Base-by-base conservation (phyloP, 148 eudicot species). In the Chenopodium quinoa region DNA sequence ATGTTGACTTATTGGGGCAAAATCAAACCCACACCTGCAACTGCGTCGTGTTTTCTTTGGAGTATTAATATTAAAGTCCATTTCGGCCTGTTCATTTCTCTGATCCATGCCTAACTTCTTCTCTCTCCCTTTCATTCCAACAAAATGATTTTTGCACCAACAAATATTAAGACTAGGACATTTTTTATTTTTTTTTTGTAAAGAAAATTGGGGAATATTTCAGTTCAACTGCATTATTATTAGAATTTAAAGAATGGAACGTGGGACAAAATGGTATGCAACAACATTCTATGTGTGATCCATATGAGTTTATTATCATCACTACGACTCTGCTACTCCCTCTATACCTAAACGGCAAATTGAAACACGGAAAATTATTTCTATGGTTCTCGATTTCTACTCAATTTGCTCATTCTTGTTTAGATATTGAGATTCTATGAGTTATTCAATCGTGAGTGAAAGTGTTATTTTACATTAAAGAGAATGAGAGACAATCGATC, bases 21-120 rank as follows among this genome's bases (percentile, higher is more conserved):
- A 62, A 62, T 22, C 52, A 72, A 71, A 60, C 77, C 82, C 75
- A 80, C 75, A 10, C 82, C 76, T 80, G 70, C 82, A 80, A 23
- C 67, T 5, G 44, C 44, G 44, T 37, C 44, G 44, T 48, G 40
- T 68, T 63, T 77, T 77, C 25, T 37, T 31, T 62, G 50, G 20
- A 22, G 12, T 58, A 75, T 58, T 40, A 2, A 63, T n/a, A n/a
- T 40, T 23, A 34, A 34, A 14, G 23, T 67, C 72, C 60, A 66
- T 66, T 25, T 3, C 11, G 56, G 16, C 46, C n/a, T 31, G 34
- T 9, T 56, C 66, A 25, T 52, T 75, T 52, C 60, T 19, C 34
- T 54, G 40, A 17, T 32, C 46, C 37, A 64, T 44, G 60, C 73
- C 62, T 47, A 47, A 40, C 32, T 78, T 65, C 70, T 1, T 52